These are phyloP conservation scores for Boletellus ananas DNA, from an alignment of 768 basidiomycete genomes.

Conservation along the genomic window DNA sequence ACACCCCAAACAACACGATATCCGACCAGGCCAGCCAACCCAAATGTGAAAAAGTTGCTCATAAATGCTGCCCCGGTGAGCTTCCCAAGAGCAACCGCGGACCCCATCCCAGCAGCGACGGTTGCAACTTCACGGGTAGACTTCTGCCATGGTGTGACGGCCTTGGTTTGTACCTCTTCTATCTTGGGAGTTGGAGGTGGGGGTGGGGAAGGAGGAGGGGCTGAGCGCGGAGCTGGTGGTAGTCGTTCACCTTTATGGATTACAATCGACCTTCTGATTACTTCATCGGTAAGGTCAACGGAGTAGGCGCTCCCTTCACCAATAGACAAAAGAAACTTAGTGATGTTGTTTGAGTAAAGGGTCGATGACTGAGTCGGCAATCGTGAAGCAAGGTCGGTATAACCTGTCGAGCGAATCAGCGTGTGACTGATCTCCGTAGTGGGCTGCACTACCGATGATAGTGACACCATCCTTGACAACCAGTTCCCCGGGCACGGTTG, in stretches of 20 bases:
- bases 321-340: conserved; percentile 83
- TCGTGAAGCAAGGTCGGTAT: conserved; percentile 83
- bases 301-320: conserved; percentile 58
- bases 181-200: conserved; percentile 50
- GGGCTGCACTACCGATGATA: conserved; percentile 55
- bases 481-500: conserved; percentile 74
- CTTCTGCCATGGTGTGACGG: conserved; percentile 86
- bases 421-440: conserved; percentile 1
- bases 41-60: conserved; percentile 86
- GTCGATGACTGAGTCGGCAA: conserved; percentile 88
- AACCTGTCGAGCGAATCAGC: conserved; percentile 43
- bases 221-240: conserved; percentile 63
- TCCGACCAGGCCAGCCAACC: conserved; percentile 80
- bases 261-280: conserved; percentile 76
- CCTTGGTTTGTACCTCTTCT: conserved; percentile 41
- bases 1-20: conserved; percentile 91
- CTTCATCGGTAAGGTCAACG: conserved; percentile 78
- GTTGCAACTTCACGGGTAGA: conserved; percentile 68
- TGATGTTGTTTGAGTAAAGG: conserved; percentile 87
- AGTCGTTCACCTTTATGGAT: conserved; percentile 64
- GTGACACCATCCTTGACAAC: conserved; percentile 72
- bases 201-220: conserved; percentile 50
- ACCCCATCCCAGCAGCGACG: conserved; percentile 74
- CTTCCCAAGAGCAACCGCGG: conserved; percentile 70
- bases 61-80: conserved; percentile 79